Evolutionary conservation across 192 early-diverging fungal species (phyloP), one percentile per base, ranked within the genome.

Genomic region (Globomyces pollinis-pini): DNA sequence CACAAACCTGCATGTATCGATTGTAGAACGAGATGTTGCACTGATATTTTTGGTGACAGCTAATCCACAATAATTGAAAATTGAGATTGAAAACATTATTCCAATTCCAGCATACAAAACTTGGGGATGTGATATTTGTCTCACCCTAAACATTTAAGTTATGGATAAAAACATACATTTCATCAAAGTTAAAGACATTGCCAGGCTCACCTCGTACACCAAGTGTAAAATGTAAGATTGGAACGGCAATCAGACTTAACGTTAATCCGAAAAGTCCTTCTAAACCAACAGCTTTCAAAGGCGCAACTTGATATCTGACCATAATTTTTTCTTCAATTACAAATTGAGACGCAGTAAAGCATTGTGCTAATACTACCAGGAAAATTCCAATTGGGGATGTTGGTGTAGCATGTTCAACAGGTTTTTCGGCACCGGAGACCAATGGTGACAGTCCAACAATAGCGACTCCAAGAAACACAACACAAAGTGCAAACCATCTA

Each of bases 241-340:
- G 89, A 55, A 93, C 85, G 16, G 79, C 80, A 20, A 74, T 60
- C 56, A 84, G 59, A 7, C 85, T 79, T 0, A 89, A 82, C 31
- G 84, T 44, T 0, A 94, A 75, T 38, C 96, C 96, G 74, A 95
- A 96, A 3, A 83, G 60, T 32, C 96, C 96, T 68, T 98, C 96
- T 9, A 93, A 81, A 0, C 92, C 96, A 16, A 98, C 91, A 1
- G 91, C 93, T 50, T 87, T 86, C 59, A 96, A 74, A 20, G 96
- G 87, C 23, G 83, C 83, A 30, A 95, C 72, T 4, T 83, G 70
- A 69, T 89, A 98, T 52, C 66, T 76, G 16, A 67, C 61, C 76
- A 98, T 76, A 56, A 98, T 86, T 67, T 89, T 91, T 65, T 98
- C 96, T 63, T 98, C 96, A 41, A 96, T 74, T 16, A 98, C 93